A percentile compares a stretch with the other conserved stretches of the same genome.
Conservation (phyloP, 179 eudicot genomes). For the Amaranthus tricolor region DNA sequence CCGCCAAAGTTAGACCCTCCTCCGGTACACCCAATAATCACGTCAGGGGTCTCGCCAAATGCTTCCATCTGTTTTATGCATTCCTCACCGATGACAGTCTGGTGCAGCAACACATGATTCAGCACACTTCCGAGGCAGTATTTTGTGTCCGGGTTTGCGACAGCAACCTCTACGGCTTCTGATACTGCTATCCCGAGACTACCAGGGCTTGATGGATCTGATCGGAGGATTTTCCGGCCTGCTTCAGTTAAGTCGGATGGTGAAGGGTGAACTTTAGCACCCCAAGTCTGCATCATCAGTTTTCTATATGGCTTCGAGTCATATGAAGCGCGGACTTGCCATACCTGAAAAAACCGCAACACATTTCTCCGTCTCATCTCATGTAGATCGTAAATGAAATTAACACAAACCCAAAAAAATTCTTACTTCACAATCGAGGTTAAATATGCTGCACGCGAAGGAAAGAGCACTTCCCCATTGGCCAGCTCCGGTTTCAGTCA, state of each 20-base stretch:
- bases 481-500: slow-evolving; percentile 98
- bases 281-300: slow-evolving; percentile 98
- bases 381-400: not conserved
- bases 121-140: slow-evolving; percentile 97
- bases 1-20: slow-evolving; percentile 97
- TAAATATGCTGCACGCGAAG: slow-evolving; percentile 86
- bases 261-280: slow-evolving; percentile 91
- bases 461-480: slow-evolving; percentile 99
- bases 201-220: slow-evolving; percentile 79
- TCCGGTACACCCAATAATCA: slow-evolving; percentile 95
- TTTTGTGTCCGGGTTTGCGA: slow-evolving; percentile 63
- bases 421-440: slow-evolving; percentile 85
- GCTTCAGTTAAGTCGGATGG: slow-evolving; percentile 76
- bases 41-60: slow-evolving; percentile 81
- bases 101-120: slow-evolving; percentile 91
- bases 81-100: slow-evolving; percentile 95
- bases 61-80: slow-evolving; percentile 94
- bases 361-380: not conserved
- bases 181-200: slow-evolving; percentile 97
- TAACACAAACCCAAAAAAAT: not conserved
- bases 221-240: slow-evolving; percentile 64
- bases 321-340: slow-evolving; percentile 97
- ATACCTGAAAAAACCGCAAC: slow-evolving; percentile 49
- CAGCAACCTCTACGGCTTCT: slow-evolving; percentile 93
- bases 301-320: slow-evolving; percentile 95